Evolutionary conservation across 805 yeast species (phyloP), one percentile per base, ranked within the genome.

Genomic region (Suhomyces sp.): DNA sequence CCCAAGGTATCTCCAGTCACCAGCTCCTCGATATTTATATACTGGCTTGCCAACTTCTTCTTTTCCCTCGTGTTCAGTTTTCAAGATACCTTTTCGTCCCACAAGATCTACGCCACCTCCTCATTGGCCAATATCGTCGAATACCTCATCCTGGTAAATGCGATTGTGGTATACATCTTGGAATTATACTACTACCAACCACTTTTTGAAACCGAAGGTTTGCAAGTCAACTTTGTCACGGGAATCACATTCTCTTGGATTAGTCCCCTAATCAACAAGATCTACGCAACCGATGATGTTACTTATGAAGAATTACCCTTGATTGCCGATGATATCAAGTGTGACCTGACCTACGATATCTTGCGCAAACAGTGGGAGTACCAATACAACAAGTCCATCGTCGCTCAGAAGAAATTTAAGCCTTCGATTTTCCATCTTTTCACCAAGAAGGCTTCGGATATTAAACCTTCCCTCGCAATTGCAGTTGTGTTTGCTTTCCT

Each of bases 181-280:
- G 58, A 55, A 36, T 34, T 35, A 6, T 38, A 24, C 26, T 44
- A 37, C 36, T 57, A 50, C 45, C 19, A 46, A 4, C 59, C 61
- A 0, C 36, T 51, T 5, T 37, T 40, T 4, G 33, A 31, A n/a
- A 33, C 34, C 8, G 39, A 43, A 28, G 43, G 54, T 7, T 19
- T 31, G 25, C 17, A 33, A 17, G 43, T 49, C 23, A 54, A 56
- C 42, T 25, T 61, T 28, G 49, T 53, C 25, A 37, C 51, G 6
- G 32, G 38, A 13, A 35, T 54, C 26, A 44, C 63, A 11, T 60
- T 59, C 36, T 34, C 40, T 16, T 63, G 58, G 56, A 41, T 60
- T 21, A 50, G 53, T 24, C 60, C 61, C 2, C 39, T 53, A 17
- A 53, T 63, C 25, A 34, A 42, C 20, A 38, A 47, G 19, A 52